These are phyloP conservation scores for Malassezia slooffiae DNA, from an alignment of 1,284 basidiomycete species.

Conservation along the genomic window DNA sequence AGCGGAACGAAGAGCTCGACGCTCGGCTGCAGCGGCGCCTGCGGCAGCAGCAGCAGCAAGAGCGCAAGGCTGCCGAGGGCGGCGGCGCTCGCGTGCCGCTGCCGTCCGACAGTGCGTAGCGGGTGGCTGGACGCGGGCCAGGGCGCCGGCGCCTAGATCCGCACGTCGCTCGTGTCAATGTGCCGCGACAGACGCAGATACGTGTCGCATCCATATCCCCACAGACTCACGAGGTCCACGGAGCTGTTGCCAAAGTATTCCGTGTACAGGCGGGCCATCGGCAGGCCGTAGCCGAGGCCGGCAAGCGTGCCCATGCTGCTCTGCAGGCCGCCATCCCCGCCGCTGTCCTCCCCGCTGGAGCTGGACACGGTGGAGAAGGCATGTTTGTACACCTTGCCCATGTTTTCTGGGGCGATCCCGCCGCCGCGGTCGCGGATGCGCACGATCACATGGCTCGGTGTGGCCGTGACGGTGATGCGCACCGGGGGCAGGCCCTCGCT, in stretches of 20 bases:
- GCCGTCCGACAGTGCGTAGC: slow-evolving; percentile 2
- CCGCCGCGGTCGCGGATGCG: slow-evolving; percentile 76
- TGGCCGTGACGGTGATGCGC: slow-evolving; percentile 58
- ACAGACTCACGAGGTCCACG: slow-evolving; percentile 19
- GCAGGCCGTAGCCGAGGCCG: slow-evolving; percentile 60
- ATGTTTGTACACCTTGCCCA: slow-evolving; percentile 73
- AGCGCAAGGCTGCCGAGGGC: slow-evolving; percentile 16
- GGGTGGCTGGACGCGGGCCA: no score
- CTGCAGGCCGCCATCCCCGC: slow-evolving; percentile 59
- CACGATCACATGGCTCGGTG: slow-evolving; percentile 58
- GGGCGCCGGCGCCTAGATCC: slow-evolving; percentile 8
- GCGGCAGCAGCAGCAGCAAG: slow-evolving; percentile 28
- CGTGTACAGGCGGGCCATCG: slow-evolving; percentile 71
- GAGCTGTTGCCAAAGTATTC: slow-evolving; percentile 37
- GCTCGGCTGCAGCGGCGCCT: slow-evolving; percentile 33
- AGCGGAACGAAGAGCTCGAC: slow-evolving; percentile 42
- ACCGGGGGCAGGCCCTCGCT: slow-evolving; percentile 53
- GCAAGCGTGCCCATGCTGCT: slow-evolving; percentile 65
- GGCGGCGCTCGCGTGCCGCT: neutral
- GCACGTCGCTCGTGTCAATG: slow-evolving; percentile 17
- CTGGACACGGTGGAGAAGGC: slow-evolving; percentile 70
- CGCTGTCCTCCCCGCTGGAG: slow-evolving; percentile 58
- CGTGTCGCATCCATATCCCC: slow-evolving; percentile 30
- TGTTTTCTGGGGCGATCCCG: slow-evolving; percentile 63
- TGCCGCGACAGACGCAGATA: slow-evolving; percentile 32